Base-by-base conservation (phyloP, 2,329 filamentous ascomycete genomes). In the Pseudocercospora cruenta region DNA sequence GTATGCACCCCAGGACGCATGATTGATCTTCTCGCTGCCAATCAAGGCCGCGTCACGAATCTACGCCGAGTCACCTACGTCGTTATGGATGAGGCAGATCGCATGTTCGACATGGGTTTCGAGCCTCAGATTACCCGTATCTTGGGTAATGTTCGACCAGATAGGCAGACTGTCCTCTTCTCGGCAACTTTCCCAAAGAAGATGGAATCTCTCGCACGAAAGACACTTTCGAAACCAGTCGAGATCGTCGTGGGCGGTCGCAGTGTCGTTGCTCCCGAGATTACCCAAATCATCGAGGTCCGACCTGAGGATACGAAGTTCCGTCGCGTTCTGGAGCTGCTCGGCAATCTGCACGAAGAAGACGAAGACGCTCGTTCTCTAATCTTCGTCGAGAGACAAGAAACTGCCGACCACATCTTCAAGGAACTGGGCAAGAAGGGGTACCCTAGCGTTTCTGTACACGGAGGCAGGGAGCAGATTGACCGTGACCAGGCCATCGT, bases 81-180 rank as follows among this genome's bases (percentile, higher is more conserved):
- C 24, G 95, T 99, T 10, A 87, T 99, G 45, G 95, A 99, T 77
- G 95, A 99, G 81, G 95, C 95, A 57, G 95, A 99, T 80, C 91
- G 95, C 68, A 98, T 99, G 95, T 97, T 98, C 65, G 95, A 99
- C 78, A 98, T 99, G 95, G 95, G 95, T 14, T 99, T 99, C 76
- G 94, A 97, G 80, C 94, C 95, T 1, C 95, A 99, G 78, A 94
- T 99, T 62, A 95, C 95, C 88, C 97, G 96, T 79, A 95, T 99
- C 65, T 89, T 98, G 76, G 88, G 89, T 71, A 97, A 95, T 74
- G 91, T 97, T 77, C 90, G 95, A 57, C 94, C 95, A 0, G 92
- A 97, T 77, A 90, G 92, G 59, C 95, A 99, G 77, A 97, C 93
- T 0, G 93, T 98, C 60, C 85, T 98, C 24, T 99, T 98, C 79